phyloP scores from a whole-genome alignment of 768 basidiomycete species.

The Phanerodontia chrysosporium region DNA sequence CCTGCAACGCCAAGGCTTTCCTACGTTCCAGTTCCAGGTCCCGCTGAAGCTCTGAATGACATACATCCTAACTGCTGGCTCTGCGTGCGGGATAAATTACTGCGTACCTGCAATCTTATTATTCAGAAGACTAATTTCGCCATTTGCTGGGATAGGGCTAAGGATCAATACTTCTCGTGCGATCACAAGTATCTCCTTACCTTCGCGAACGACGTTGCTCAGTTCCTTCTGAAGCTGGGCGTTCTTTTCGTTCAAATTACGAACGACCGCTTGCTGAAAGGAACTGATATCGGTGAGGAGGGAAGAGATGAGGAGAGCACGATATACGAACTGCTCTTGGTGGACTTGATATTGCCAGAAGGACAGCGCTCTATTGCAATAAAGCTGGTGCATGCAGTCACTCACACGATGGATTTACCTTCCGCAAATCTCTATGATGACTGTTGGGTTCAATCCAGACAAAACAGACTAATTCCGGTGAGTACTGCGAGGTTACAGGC shows the following conservation, averaged over 20 bases:
- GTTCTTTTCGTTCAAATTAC: constrained; percentile 79
- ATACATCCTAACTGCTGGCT: neutral
- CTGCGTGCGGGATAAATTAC: neutral
- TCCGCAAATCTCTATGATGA: constrained; percentile 77
- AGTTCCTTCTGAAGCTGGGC: constrained; percentile 80
- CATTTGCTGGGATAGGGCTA: too few species aligned
- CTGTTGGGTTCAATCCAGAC: constrained; percentile 72
- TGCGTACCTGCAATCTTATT: constrained; percentile 61
- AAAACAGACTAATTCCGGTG: constrained; percentile 62
- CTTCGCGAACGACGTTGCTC: constrained; percentile 83
- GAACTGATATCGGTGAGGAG: constrained; percentile 40
- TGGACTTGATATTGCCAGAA: constrained; percentile 92
- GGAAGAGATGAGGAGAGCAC: neutral
- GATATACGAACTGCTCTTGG: constrained; percentile 57
- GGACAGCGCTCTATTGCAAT: constrained; percentile 59
- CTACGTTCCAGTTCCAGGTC: constrained; percentile 79
- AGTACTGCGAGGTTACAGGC: constrained; percentile 21
- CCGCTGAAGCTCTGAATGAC: constrained; percentile 61
- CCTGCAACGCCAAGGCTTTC: constrained; percentile 70
- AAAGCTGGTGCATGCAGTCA: neutral
- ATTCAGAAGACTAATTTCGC: constrained; percentile 66
- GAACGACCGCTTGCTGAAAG: constrained; percentile 80
- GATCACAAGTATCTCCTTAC: too few species aligned
- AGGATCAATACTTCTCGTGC: too few species aligned
- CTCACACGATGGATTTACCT: constrained; percentile 39